phyloP scores from a whole-genome alignment of 768 basidiomycete species.

The Leccinum disarticulatum region DNA sequence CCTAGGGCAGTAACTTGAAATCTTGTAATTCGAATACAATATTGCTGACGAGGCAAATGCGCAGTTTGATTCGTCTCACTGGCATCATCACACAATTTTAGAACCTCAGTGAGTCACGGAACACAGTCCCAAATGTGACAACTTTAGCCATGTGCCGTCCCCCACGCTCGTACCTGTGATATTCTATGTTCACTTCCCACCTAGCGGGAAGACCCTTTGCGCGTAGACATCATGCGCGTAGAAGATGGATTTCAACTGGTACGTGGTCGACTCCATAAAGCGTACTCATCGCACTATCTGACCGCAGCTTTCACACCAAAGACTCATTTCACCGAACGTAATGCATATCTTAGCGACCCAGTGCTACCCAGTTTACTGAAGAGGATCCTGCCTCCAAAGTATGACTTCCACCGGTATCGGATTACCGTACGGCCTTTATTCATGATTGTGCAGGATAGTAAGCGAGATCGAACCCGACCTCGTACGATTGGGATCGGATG shows the following conservation, averaged over 20 bases:
- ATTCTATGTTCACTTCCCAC: neutral
- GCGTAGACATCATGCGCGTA: slow-evolving; percentile 46
- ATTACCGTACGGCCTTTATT: neutral
- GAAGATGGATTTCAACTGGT: slow-evolving; percentile 70
- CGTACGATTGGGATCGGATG: slow-evolving; percentile 54
- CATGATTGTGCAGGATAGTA: slow-evolving; percentile 36
- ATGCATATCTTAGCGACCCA: slow-evolving; percentile 61
- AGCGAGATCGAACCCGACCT: slow-evolving; percentile 60
- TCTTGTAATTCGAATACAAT: neutral
- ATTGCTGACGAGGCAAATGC: too few species aligned
- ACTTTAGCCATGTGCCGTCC: slow-evolving; percentile 2
- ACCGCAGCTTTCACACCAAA: slow-evolving; percentile 20
- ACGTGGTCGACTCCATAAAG: slow-evolving; percentile 9
- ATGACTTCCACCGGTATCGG: slow-evolving; percentile 4
- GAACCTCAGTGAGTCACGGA: neutral
- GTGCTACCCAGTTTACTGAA: slow-evolving; percentile 61
- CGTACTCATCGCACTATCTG: neutral
- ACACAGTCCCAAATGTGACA: neutral
- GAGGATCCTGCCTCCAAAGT: slow-evolving; percentile 53
- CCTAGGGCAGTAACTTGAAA: neutral
- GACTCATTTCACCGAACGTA: slow-evolving; percentile 54
- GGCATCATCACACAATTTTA: neutral
- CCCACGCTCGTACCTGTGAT: neutral
- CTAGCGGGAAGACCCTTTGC: neutral
- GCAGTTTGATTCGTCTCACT: neutral